A percentile compares a stretch with the other conserved stretches of the same genome.
Evolutionary conservation across 2,329 filamentous ascomycete genomes (phyloP).

Genomic region (Chaetomiaceae sp.): DNA sequence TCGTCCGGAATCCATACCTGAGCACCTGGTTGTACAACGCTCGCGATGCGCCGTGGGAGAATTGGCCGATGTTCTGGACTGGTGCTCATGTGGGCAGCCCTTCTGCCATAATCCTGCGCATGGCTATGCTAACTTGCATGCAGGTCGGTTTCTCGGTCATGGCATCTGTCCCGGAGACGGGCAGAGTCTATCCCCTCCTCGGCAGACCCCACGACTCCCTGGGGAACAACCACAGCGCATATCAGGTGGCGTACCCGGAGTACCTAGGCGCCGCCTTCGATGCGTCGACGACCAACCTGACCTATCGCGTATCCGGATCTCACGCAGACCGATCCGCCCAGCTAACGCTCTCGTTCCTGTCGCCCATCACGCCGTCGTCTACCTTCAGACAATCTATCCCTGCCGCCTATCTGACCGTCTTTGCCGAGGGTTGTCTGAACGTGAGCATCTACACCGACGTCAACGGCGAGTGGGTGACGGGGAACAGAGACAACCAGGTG

Average conservation of each 20-base stretch:
- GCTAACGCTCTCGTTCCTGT: slow-evolving; percentile 54
- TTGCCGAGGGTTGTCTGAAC: slow-evolving; percentile 60
- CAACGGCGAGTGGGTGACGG: slow-evolving; percentile 77
- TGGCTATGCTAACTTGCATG: slow-evolving; percentile 3
- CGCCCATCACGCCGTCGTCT: slow-evolving; percentile 74
- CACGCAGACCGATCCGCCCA: slow-evolving; percentile 27
- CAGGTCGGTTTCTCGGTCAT: slow-evolving; percentile 46
- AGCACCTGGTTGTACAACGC: slow-evolving; percentile 60
- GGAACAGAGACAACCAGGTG: slow-evolving; percentile 62
- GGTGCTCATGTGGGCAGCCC: slow-evolving; percentile 26
- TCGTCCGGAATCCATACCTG: slow-evolving; percentile 55
- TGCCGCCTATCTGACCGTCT: slow-evolving; percentile 69
- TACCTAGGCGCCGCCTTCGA: slow-evolving; percentile 43
- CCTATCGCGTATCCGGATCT: slow-evolving; percentile 35
- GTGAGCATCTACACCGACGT: slow-evolving; percentile 61
- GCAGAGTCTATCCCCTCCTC: slow-evolving; percentile 44
- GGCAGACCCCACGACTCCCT: slow-evolving; percentile 47
- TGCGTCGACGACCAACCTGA: slow-evolving; percentile 45
- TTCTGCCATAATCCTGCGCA: too few relatives aligned
- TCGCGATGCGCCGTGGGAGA: slow-evolving; percentile 67
- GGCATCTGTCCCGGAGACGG: slow-evolving; percentile 38
- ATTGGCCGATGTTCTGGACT: slow-evolving; percentile 65
- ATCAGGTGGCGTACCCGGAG: slow-evolving; percentile 36
- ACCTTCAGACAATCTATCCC: slow-evolving; percentile 75
- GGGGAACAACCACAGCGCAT: slow-evolving; percentile 27